phyloP scores from a whole-genome alignment of 2,329 filamentous ascomycete genomes.

The Pseudogymnoascus sp. region DNA sequence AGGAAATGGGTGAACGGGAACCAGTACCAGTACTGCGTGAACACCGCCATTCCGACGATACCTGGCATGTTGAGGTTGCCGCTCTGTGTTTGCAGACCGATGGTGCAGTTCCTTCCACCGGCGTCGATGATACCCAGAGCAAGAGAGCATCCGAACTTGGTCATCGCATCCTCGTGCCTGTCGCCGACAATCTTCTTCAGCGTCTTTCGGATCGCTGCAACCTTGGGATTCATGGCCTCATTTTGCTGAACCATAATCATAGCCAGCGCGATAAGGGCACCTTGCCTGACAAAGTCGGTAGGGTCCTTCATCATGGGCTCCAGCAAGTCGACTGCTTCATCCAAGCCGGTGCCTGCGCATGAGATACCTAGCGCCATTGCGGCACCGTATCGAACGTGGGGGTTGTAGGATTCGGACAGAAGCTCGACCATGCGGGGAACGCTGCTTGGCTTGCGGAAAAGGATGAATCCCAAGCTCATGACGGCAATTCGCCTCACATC shows the following conservation, averaged over 20 bases:
- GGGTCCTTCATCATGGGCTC: conserved; percentile 99
- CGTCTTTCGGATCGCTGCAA: conserved; percentile 81
- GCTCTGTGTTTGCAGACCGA: conserved; percentile 93
- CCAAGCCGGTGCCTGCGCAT: conserved; percentile 89
- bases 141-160: conserved; percentile 92
- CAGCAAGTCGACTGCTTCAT: conserved; percentile 91
- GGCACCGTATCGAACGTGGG: conserved; percentile 93
- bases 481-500: conserved; percentile 94
- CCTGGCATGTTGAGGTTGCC: conserved; percentile 98
- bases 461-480: conserved; percentile 95
- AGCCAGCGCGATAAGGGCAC: conserved; percentile 83
- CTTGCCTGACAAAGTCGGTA: conserved; percentile 95
- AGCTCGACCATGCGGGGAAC: conserved; percentile 98
- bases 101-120: conserved; percentile 95
- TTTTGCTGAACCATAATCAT: conserved; percentile 99
- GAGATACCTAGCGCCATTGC: conserved; percentile 98
- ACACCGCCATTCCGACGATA: conserved; percentile 95
- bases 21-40: conserved; percentile 99
- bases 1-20: conserved; percentile 98
- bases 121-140: conserved; percentile 97
- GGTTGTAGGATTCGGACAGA: conserved; percentile 96
- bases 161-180: conserved; percentile 97
- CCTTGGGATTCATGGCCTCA: conserved; percentile 97
- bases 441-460: conserved; percentile 95
- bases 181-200: conserved; percentile 91